These are phyloP conservation scores for Elsinoe arachidis DNA, from an alignment of 2,329 filamentous ascomycete species.

Conservation along the genomic window DNA sequence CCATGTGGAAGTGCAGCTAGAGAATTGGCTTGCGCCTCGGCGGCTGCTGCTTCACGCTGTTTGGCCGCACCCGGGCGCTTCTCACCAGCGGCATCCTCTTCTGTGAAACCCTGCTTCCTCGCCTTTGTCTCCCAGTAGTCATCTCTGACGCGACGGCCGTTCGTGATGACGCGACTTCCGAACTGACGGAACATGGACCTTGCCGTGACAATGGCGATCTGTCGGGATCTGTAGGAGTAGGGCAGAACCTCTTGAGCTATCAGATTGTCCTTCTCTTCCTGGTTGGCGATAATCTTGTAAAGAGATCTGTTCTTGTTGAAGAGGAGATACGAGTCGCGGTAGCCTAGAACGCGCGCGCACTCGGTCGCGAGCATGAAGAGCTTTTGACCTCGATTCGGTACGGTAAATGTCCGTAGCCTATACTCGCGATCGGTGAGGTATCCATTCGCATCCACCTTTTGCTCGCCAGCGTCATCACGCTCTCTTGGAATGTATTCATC, in stretches of 20 bases:
- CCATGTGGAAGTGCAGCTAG: conserved; percentile 62
- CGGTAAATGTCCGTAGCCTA: conserved; percentile 84
- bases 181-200: conserved; percentile 99
- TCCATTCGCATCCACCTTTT: conserved; percentile 80
- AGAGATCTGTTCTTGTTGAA: conserved; percentile 98
- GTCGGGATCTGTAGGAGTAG: conserved; percentile 94
- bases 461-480: conserved; percentile 85
- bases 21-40: conserved; percentile 50
- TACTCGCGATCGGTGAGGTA: conserved; percentile 81
- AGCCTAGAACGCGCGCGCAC: conserved; percentile 85
- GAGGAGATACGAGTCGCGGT: conserved; percentile 92
- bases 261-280: conserved; percentile 91
- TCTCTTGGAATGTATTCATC: conserved; percentile 95
- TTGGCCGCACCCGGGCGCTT: conserved; percentile 90
- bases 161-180: conserved; percentile 83
- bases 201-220: conserved; percentile 96
- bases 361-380: conserved; percentile 98
- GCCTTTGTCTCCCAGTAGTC: conserved; percentile 99
- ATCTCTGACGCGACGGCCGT: conserved; percentile 83
- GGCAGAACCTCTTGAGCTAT: conserved; percentile 92
- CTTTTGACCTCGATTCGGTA: conserved; percentile 83
- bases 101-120: conserved; percentile 93
- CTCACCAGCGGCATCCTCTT: conserved; percentile 90
- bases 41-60: conserved; percentile 70
- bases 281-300: conserved; percentile 94